These are phyloP conservation scores for Trypanosoma cruzi DNA, from an alignment of 208 protist genomes.

Conservation along the genomic window DNA sequence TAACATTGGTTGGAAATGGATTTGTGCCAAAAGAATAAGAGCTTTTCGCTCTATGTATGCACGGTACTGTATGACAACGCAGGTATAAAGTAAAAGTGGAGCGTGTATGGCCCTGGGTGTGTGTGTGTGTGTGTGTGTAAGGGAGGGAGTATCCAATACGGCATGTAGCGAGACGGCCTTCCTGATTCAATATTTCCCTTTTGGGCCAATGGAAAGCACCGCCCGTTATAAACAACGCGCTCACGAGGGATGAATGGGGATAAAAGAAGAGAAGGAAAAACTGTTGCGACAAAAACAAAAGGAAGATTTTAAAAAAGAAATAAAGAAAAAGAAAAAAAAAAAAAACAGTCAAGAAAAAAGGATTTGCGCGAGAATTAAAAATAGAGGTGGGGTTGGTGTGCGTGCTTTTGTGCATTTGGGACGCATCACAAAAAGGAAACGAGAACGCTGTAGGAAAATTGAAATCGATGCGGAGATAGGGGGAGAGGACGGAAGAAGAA, in stretches of 20 bases:
- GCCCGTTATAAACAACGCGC: no score
- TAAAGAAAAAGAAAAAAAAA: not conserved
- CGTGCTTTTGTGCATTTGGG: not conserved
- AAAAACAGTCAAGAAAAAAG: not conserved
- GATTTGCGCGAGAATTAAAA: not conserved
- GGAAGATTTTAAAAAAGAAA: no score
- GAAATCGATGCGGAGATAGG: not conserved
- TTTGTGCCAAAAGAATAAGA: not conserved
- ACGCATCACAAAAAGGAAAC: constrained; percentile 8
- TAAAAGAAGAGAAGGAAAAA: not conserved
- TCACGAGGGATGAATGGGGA: not conserved
- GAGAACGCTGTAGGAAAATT: not conserved
- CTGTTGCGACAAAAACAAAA: not conserved
- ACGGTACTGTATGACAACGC: no score
- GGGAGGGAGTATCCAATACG: no score
- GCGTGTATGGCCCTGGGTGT: no score
- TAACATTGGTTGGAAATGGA: not conserved
- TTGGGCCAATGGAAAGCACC: no score
- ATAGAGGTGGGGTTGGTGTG: not conserved
- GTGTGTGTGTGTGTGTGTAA: no score
- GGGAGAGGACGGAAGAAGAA: no score
- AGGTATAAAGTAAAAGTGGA: no score
- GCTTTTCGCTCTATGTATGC: no score
- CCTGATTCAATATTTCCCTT: no score
- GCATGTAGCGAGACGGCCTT: no score